Conservation (phyloP, 2,329 filamentous ascomycete genomes). For the Pleoardoris graminearum region DNA sequence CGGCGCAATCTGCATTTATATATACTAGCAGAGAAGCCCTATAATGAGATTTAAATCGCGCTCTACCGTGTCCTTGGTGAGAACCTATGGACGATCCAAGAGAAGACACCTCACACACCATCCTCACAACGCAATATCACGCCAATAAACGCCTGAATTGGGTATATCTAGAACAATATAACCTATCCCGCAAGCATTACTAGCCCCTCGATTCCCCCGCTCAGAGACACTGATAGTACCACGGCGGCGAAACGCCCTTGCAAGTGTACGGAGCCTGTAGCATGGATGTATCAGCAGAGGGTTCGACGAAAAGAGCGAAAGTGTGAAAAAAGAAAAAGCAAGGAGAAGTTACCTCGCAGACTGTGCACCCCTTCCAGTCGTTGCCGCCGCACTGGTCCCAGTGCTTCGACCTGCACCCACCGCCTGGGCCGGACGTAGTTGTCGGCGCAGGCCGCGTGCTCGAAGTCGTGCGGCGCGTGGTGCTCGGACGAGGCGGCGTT, state of each 20-base stretch:
- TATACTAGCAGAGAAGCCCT: too few relatives aligned
- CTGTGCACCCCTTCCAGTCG: constrained; percentile 36
- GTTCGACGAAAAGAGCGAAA: background rate
- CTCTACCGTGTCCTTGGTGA: too few relatives aligned
- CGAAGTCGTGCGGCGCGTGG: constrained; percentile 6
- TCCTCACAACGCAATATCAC: too few relatives aligned
- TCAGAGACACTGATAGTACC: constrained; percentile 36
- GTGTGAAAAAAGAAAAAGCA: background rate
- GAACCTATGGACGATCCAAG: too few relatives aligned
- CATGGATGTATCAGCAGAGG: constrained; percentile 5
- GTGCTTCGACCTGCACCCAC: constrained; percentile 30
- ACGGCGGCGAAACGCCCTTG: constrained; percentile 33
- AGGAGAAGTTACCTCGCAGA: constrained; percentile 28
- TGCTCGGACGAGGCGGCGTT: constrained; percentile 3
- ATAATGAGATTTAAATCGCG: too few relatives aligned
- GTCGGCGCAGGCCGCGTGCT: constrained; percentile 26
- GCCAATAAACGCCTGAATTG: background rate
- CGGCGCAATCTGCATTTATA: too few relatives aligned
- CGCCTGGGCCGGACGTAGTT: constrained; percentile 25
- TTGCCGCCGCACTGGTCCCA: constrained; percentile 39
- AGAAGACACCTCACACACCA: too few relatives aligned
- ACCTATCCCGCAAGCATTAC: background rate
- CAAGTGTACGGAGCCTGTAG: constrained; percentile 30
- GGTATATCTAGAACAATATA: constrained; percentile 1
- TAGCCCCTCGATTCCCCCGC: background rate